Base-by-base conservation (phyloP, 2,329 filamentous ascomycete genomes). In the Elsinoe ampelina region DNA sequence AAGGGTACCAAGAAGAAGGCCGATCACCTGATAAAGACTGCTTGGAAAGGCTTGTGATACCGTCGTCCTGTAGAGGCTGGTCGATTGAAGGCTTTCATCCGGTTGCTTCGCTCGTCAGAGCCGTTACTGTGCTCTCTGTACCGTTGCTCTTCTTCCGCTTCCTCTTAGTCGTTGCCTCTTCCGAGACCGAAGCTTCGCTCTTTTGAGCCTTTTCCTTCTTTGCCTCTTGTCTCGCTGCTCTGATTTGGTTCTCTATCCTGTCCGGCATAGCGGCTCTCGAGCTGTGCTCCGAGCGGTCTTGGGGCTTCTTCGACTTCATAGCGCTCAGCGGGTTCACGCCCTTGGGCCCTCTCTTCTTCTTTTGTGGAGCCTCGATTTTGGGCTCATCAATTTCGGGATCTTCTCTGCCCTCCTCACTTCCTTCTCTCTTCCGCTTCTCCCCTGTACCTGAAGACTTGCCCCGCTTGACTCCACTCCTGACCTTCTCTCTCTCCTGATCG, bases 1-100 rank as follows among this genome's bases (percentile, higher is more conserved):
- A 96, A 93, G 74, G 79, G 80, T 60, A 97, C 86, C 66, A 87
- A 86, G 72, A 95, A 91, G 77, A 95, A 95, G 77, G 82, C 84
- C 20, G 93, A 97, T 68, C 92, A 97, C 72, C 75, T 97, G 63
- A 85, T 89, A 38, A 97, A 96, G 75, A 77, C 90, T 35, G 74
- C 78, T 54, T 88, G 85, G 83, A 90, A 87, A 68, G 93, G 92
- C 64, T 74, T 93, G 60, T 83, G 65, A 43, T 13, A 35, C 7
- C 22, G 20, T 54, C 35, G 36, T 11, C 10, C 13, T 12, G 13
- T 19, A 39, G 26, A 39, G 5, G 4, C 12, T n/a, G 41, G 8
- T 22, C 41, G 26, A 11, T 45, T 20, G n/a, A n/a, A 11, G 2
- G 5, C 13, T 11, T 12, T 45, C 41, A 45, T 22, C 11, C 20